Evolutionary conservation across 768 basidiomycete genomes (phyloP), one percentile per base, ranked within the genome.

Genomic region (Tylopilus felleus): DNA sequence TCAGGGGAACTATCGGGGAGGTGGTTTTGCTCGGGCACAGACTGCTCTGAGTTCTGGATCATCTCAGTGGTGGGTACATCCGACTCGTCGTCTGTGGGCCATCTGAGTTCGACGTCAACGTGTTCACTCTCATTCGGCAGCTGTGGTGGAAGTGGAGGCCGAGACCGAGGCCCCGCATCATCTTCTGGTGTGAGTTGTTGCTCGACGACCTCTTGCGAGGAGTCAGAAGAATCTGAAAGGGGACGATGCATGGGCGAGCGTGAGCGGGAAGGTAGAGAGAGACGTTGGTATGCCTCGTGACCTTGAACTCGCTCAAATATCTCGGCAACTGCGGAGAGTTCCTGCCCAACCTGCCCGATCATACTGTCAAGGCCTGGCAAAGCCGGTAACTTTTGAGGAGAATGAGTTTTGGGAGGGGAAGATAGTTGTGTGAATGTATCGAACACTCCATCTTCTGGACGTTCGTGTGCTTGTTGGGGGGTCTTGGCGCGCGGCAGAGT

Each of bases 161-260:
- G 56, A 39, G 52, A 23, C 44, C 42, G 62, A 25, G 52, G 39
- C 16, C 17, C 63, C 40, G 67, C 51, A 4, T 55, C 59, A 13
- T 60, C 66, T 31, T 66, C 71, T 61, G 79, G 79, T 1, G 80
- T 80, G 29, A 82, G 69, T n/a, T 80, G 77, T 28, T 69, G 68
- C 57, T 79, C 77, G 21, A 82, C 79, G 12, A 66, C 74, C 33
- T 68, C 70, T 51, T 74, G 73, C 8, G 78, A 79, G 33, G 60
- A 67, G 16, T 60, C 60, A 17, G 74, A 74, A 25, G 71, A 66
- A 17, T 58, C 42, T 25, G 74, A 68, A 47, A 27, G 38, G 21
- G 55, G 58, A 22, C 23, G 50, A 44, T 13, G 36, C 23, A 40
- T 51, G 14, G 58, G 59, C 16, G 55, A 59, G 39, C 7, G 43